phyloP scores from a whole-genome alignment of 495 filamentous ascomycete genomes.

The Cercophora samala region DNA sequence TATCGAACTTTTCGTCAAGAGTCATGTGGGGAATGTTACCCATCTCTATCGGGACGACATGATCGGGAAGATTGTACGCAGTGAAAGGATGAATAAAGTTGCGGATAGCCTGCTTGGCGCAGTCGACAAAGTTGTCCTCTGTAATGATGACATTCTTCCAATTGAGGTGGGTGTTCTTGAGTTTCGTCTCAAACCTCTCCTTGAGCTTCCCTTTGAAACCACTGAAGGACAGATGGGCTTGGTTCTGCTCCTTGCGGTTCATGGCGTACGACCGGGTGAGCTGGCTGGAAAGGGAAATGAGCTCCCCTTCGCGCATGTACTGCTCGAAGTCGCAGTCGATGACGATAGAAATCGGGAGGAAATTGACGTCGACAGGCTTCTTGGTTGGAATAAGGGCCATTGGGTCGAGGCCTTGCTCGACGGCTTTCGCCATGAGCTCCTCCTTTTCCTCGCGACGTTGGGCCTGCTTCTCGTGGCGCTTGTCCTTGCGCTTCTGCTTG shows the following conservation, averaged over 20 bases:
- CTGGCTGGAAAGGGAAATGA: slow-evolving; percentile 75
- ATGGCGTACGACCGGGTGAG: slow-evolving; percentile 86
- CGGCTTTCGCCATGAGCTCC: slow-evolving; percentile 42
- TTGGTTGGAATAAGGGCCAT: slow-evolving; percentile 18
- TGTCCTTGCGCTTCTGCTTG: slow-evolving; percentile 68
- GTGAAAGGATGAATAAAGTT: slow-evolving; percentile 52
- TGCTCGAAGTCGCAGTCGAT: slow-evolving; percentile 92
- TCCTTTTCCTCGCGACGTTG: slow-evolving; percentile 46
- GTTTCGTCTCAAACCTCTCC: slow-evolving; percentile 70
- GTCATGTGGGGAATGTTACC: slow-evolving; percentile 4
- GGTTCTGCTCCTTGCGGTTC: slow-evolving; percentile 63
- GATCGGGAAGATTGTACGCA: slow-evolving; percentile 17
- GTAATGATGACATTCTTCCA: slow-evolving; percentile 78
- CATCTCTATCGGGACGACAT: slow-evolving; percentile 28
- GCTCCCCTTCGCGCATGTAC: slow-evolving; percentile 79
- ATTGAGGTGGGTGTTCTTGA: slow-evolving; percentile 61
- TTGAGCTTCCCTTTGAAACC: slow-evolving; percentile 74
- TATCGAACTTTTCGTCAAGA: neutral
- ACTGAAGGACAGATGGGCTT: slow-evolving; percentile 66
- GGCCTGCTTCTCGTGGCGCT: slow-evolving; percentile 60
- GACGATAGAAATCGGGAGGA: slow-evolving; percentile 70
- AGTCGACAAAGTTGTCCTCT: slow-evolving; percentile 65
- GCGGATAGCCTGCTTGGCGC: slow-evolving; percentile 55
- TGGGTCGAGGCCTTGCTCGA: slow-evolving; percentile 40
- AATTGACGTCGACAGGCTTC: slow-evolving; percentile 35